A percentile compares a stretch with the other conserved stretches of the same genome.
Evolutionary conservation across 441 rosid genomes (phyloP).

Genomic region (Populus hybrid): DNA sequence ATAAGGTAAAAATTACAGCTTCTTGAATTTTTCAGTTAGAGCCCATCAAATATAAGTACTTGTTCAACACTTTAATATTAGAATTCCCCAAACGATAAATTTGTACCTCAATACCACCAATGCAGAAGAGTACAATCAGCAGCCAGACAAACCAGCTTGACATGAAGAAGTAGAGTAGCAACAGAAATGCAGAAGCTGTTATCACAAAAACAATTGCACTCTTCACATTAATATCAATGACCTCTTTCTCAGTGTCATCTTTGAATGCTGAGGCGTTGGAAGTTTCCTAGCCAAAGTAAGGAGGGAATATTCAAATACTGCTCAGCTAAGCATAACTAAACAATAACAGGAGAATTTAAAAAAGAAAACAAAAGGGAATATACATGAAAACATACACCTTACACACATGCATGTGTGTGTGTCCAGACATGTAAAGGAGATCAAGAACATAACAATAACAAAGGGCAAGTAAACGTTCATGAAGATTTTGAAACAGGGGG

Average conservation of each 20-base stretch:
- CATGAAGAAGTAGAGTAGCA: slow-evolving; percentile 92
- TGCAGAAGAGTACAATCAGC: slow-evolving; percentile 80
- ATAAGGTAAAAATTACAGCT: no score
- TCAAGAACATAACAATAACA: neutral
- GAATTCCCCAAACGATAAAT: neutral
- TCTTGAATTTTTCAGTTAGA: neutral
- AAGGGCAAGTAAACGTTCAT: neutral
- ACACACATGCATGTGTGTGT: neutral
- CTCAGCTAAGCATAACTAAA: neutral
- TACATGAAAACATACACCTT: neutral
- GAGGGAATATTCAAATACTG: slow-evolving; percentile 1
- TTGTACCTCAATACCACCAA: slow-evolving; percentile 85
- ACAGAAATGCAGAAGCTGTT: slow-evolving; percentile 78
- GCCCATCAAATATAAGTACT: neutral
- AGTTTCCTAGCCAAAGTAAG: slow-evolving; percentile 38
- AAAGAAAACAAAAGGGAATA: neutral
- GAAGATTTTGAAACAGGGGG: neutral
- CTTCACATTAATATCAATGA: slow-evolving; percentile 74
- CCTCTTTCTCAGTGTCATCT: slow-evolving; percentile 66
- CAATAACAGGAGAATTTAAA: neutral
- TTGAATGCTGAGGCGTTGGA: slow-evolving; percentile 37
- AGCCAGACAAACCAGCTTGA: slow-evolving; percentile 90
- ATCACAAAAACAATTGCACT: slow-evolving; percentile 86
- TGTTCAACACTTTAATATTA: neutral
- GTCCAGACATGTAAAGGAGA: neutral